Evolutionary conservation across 148 eudicot genomes (phyloP), one percentile per base, ranked within the genome.

Genomic region (Vaccinium vitisidaea): DNA sequence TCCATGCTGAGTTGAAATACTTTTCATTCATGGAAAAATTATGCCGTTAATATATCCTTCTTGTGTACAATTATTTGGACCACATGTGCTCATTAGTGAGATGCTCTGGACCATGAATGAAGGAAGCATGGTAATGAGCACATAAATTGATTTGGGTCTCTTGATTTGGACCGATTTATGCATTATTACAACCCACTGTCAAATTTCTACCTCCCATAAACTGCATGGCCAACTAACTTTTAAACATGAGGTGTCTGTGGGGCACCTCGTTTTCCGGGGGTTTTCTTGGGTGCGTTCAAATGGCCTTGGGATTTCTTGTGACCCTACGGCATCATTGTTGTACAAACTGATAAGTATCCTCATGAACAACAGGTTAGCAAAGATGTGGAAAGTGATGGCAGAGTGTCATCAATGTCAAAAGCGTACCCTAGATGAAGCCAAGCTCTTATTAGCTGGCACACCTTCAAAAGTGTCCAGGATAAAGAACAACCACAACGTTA

Each of bases 341-440:
- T 27, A n/a, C 7, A 73, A 32, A 54, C 63, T 30, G 61, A 73
- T 15, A 0, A 32, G 77, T 50, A 9, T 58, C 30, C 50, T 58
- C 50, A 23, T 83, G 61, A 70, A 13, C 53, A 52, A 85, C 92
- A 96, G 99, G 89, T 90, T 95, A 90, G 90, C 91, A 79, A 90
- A 91, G 83, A 96, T 96, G 99, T 96, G 99, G 99, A 90, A 90
- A 86, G 92, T 88, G 12, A 96, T 96, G 98, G 97, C 97, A 0
- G 97, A 96, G 82, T 92, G 92, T 86, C 99, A 96, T 85, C 99
- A 91, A 90, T 61, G 85, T 81, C 98, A 96, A 84, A 96, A 93
- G 83, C 95, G 92, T 19, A 95, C 97, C 5, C 86, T 96, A 53
- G 99, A 96, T 73, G 99, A 95, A 84, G 98, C 99, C 84, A 96